Evolutionary conservation across 805 yeast genomes (phyloP), one percentile per base, ranked within the genome.

Genomic region (Wickerhamomyces canadensis): DNA sequence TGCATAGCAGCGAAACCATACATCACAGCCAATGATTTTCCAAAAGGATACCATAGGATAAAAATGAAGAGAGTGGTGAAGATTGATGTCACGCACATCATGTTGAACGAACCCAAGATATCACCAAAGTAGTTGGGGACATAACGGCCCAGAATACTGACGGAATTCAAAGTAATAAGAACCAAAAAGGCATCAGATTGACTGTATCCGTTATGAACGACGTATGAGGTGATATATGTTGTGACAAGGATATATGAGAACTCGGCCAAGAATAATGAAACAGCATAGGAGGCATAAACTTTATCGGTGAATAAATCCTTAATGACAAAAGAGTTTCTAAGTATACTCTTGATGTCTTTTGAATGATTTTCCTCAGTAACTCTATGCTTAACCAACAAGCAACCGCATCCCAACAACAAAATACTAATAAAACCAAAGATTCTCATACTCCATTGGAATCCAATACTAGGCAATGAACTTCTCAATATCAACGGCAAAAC

Each of bases 21-120:
- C 36, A 80, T 57, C 0, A 65, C 70, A 2, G 57, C 58, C 21
- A 62, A 37, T 34, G 55, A 46, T 8, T 52, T 40, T 1, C 85
- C 87, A 38, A 78, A 72, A 1, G 89, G 88, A 16, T 80, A 57
- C 88, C 88, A 80, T n/a, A 81, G 49, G 0, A 67, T 64, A 33
- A 81, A 61, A 3, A 75, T 65, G 15, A 74, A 55, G 0, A 79
- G 11, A 1, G 70, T 60, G n/a, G 74, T 61, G 7, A 75, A 58
- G 3, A 55, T 24, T n/a, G 72, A 54, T 62, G 78, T 68, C 3
- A 64, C 31, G 10, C 67, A 55, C 72, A 78, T 73, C 36, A 77
- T 67, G 51, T 78, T 80, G 55, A 70, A 78, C 17, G 71, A 64
- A 4, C 87, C 87, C 33, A 64, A 46, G 22, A 51, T 51, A 48